Evolutionary conservation across 306 rosid species (phyloP), one percentile per base, ranked within the genome.

Genomic region (Mucuna pruriens): DNA sequence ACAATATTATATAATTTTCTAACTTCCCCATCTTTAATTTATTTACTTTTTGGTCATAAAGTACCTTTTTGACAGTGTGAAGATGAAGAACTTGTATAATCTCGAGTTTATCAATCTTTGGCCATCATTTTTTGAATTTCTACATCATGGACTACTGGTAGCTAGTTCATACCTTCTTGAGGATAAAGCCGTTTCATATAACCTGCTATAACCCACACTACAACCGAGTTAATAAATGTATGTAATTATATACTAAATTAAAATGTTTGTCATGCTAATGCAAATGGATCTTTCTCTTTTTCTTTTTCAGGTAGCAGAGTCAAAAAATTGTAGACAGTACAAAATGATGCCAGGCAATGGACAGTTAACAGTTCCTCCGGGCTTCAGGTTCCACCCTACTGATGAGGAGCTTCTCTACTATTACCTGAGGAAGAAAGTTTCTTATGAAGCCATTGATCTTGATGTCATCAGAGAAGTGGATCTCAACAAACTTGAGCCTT

Each of bases 401-500:
- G 99, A 95, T 63, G 99, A 95, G 71, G 99, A 95, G 87, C 99
- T 95, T 87, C 98, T 95, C 25, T 93, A 93, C 87, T 95, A 95
- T 88, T 95, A 95, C 84, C 89, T 95, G 0, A 88, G 93, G 88
- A 95, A 95, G 92, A 95, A 95, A 76, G 97, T 95, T 36, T 95
- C 97, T 2, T 95, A 87, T 82, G 99, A 95, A 86, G 88, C 97
- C 86, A 95, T 93, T 73, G 98, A 95, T 51, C 98, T 95, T 73
- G 97, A 95, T 72, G 99, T 95, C 77, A 93, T 95, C 6, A 85
- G 94, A 48, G 99, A 95, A 86, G 88, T 95, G 13, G 98, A 95
- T 85, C 97, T 95, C 66, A 95, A 95, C 89, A 95, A 87, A 82
- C 97, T 95, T 22, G 98, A 93, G 83, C 99, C 99, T 58, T 95